Evolutionary conservation across 23 red algal species (phyloP), one percentile per base, ranked within the genome.

Genomic region (Pyropia haitanensis): DNA sequence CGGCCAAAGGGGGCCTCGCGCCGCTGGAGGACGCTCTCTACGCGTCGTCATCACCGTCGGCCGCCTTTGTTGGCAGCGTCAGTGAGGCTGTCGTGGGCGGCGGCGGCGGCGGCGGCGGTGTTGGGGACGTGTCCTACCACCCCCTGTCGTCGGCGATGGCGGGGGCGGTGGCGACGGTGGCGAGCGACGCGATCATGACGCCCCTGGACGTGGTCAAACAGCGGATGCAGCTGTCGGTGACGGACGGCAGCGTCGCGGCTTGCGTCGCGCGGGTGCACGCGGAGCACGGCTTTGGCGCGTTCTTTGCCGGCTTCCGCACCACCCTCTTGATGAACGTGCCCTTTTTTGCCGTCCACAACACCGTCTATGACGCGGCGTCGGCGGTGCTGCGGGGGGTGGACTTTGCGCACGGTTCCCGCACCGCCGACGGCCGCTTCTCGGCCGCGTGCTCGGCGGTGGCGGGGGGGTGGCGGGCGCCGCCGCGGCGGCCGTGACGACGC

Each of bases 201-300:
- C 92, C 92, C 7, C 54, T 96, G 54, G 92, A 96, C 39, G 92
- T 96, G 19, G 72, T 96, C 24, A 96, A 96, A 61, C 92, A 96
- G 57, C 82, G 92, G 14, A 85, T 90, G 86, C 92, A 96, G 64
- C 65, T 96, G 39, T 49, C 61, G 10, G 60, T 56, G 3, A 32
- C 58, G 24, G 61, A 84, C 59, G 30, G 21, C 2, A 52, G 52
- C 27, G 72, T 90, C 25, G n/a, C 50, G 55, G 57, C 77, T 46
- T 83, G 76, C 57, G 51, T 78, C 15, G 21, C 44, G 59, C 63
- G 29, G 14, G 86, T 96, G 44, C 85, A 86, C 53, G 70, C 29
- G 56, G 50, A 89, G 26, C 77, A 83, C 53, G 92, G 92, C 0
- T 49, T 52, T 15, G 14, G 65, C 14, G 83, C 92, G 61, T 89